These are phyloP conservation scores for Arxiozyma slooffiae DNA, from an alignment of 1,139 yeast species.

Conservation along the genomic window DNA sequence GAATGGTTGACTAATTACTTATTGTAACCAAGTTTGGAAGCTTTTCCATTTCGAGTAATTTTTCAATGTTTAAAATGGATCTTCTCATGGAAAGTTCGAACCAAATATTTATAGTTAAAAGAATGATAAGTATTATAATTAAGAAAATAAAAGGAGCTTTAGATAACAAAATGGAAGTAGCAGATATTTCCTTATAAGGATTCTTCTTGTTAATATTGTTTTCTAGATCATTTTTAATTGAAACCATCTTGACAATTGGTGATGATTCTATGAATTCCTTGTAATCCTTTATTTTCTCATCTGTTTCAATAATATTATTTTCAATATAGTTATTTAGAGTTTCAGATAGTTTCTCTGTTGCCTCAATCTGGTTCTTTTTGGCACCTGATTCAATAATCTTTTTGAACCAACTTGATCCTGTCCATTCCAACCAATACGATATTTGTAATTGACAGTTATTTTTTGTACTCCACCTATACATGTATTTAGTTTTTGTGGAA, in stretches of 20 bases:
- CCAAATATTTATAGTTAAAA: slow-evolving; percentile 3
- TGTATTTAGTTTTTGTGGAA: slow-evolving; percentile 58
- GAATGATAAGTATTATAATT: not conserved
- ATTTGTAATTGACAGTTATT: slow-evolving; percentile 54
- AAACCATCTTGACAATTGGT: not conserved
- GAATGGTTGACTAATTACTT: not conserved
- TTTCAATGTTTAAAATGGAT: slow-evolving; percentile 1
- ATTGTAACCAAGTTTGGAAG: not conserved
- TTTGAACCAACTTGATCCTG: slow-evolving; percentile 88
- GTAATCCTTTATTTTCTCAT: not conserved
- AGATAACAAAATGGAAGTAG: not conserved
- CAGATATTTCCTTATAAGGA: not conserved
- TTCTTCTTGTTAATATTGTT: not conserved
- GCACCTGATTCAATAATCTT: slow-evolving; percentile 87
- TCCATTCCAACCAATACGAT: slow-evolving; percentile 76
- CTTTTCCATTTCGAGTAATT: not conserved
- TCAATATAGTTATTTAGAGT: slow-evolving; percentile 14
- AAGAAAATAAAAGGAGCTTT: not conserved
- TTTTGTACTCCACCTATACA: slow-evolving; percentile 65
- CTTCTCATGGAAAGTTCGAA: slow-evolving; percentile 2
- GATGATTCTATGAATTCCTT: not conserved
- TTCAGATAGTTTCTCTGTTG: slow-evolving; percentile 31
- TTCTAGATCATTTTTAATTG: not conserved
- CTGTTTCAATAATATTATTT: slow-evolving; percentile 7
- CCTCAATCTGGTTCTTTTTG: slow-evolving; percentile 74